Percentiles rank a stretch among this genome's conserved stretches.
These are phyloP conservation scores for Petunia hybrid DNA, from an alignment of 305 asterid species.

Conservation along the genomic window DNA sequence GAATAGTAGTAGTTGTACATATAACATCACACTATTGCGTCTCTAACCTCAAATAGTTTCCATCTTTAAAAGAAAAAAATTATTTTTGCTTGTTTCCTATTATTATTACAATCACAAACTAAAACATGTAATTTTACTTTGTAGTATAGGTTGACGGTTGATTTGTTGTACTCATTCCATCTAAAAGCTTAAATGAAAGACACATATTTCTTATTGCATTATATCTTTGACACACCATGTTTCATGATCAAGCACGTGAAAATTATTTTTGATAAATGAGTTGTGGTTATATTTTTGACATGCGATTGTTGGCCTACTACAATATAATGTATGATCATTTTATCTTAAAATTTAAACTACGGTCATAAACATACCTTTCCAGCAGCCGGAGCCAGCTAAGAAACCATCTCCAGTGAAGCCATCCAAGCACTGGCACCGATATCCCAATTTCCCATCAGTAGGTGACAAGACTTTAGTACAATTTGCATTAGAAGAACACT, in stretches of 20 bases:
- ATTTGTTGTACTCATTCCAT: too few species aligned
- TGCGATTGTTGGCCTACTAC: too few species aligned
- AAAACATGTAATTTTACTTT: neutral
- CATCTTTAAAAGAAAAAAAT: neutral
- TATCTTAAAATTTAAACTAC: neutral
- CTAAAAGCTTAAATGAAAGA: too few species aligned
- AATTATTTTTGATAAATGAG: too few species aligned
- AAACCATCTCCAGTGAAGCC: constrained; percentile 85
- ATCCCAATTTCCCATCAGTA: constrained; percentile 38
- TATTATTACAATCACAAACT: neutral
- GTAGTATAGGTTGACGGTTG: neutral
- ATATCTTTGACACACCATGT: too few species aligned
- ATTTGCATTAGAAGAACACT: constrained; percentile 59
- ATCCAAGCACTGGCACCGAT: constrained; percentile 64
- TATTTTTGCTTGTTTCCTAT: neutral
- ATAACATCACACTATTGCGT: neutral
- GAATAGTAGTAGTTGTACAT: neutral
- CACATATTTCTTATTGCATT: too few species aligned
- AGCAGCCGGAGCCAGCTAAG: constrained; percentile 68
- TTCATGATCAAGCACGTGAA: too few species aligned
- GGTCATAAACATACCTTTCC: constrained; percentile 57
- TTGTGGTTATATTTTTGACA: too few species aligned
- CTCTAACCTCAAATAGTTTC: neutral
- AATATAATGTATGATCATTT: too few species aligned
- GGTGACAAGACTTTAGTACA: constrained; percentile 52